Base-by-base conservation (phyloP, 2,329 filamentous ascomycete genomes). In the Talaromyces verruculosus region DNA sequence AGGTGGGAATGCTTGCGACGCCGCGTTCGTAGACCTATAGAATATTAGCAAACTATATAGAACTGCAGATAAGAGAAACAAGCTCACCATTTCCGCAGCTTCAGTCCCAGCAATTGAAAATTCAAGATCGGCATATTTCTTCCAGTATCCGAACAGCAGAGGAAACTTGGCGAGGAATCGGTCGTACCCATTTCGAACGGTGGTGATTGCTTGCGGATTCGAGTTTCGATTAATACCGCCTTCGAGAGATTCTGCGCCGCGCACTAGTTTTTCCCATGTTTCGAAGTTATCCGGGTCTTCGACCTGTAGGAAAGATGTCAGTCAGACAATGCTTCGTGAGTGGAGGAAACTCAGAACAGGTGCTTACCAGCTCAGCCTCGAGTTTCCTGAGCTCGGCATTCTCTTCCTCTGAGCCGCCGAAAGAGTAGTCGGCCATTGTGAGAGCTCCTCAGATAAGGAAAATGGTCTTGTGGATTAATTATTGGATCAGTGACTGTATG, bases 91-190 rank as follows among this genome's bases (percentile, higher is more conserved):
- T 79, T 98, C 95, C 63, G 95, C 95, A 51, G 94, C 94, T 82
- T 99, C 95, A 5, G 95, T 96, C 19, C 95, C 95, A 4, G 93
- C 93, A 70, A 99, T 97, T 61, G 93, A 93, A 81, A 99, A 99
- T 76, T 99, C 95, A 69, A 96, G 85, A 74, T 98, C 94, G 74
- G 95, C 95, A 84, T 98, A 99, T 78, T 97, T 98, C 83, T 98
- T 98, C 95, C 95, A 99, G 82, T 98, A 99, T 62, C 94, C 95
- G 74, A 98, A 99, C 45, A 98, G 87, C 11, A 98, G 85, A 2
- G 95, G 95, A 70, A 97, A 99, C 76, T 97, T 97, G 68, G 91
- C 87, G 25, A 99, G 89, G 75, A 99, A 96, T 58, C 91, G 88
- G 77, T 99, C 93, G 82, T 96, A 98, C 68, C 91, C 88, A 77